These are phyloP conservation scores for Cydonia oblonga DNA, from an alignment of 331 rosid species.

Conservation along the genomic window DNA sequence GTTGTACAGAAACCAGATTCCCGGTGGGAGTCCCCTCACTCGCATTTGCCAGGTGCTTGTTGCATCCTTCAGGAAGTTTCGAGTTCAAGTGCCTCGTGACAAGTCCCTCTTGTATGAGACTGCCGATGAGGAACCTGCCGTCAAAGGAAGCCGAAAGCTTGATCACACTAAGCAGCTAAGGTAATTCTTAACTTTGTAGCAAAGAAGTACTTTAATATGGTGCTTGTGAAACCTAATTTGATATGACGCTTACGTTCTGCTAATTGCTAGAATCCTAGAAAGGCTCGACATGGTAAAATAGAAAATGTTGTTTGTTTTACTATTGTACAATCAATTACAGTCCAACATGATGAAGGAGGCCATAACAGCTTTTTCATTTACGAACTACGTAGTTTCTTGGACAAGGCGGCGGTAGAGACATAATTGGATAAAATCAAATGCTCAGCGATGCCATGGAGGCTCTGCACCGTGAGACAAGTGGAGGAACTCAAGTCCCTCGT, in stretches of 20 bases:
- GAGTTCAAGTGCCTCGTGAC: conserved; percentile 22
- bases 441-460: neutral
- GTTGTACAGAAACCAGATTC: conserved; percentile 32
- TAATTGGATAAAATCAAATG: neutral
- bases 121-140: conserved; percentile 17
- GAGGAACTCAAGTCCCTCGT: conserved; percentile 13
- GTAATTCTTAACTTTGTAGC: neutral
- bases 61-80: conserved; percentile 24
- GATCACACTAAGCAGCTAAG: conserved; percentile 7
- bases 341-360: neutral
- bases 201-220: neutral
- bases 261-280: neutral
- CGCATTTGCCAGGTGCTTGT: conserved; percentile 44
- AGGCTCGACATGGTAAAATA: neutral
- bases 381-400: neutral
- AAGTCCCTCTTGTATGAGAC: conserved; percentile 36
- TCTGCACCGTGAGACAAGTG: conserved; percentile 5
- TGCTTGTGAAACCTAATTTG: neutral
- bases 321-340: neutral
- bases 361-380: neutral
- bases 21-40: conserved; percentile 40
- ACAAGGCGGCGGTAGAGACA: conserved; percentile 5
- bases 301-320: neutral
- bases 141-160: conserved; percentile 31
- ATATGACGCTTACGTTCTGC: neutral